Base-by-base conservation (phyloP, 2,329 filamentous ascomycete genomes). In the Colletotrichum tropicicola region DNA sequence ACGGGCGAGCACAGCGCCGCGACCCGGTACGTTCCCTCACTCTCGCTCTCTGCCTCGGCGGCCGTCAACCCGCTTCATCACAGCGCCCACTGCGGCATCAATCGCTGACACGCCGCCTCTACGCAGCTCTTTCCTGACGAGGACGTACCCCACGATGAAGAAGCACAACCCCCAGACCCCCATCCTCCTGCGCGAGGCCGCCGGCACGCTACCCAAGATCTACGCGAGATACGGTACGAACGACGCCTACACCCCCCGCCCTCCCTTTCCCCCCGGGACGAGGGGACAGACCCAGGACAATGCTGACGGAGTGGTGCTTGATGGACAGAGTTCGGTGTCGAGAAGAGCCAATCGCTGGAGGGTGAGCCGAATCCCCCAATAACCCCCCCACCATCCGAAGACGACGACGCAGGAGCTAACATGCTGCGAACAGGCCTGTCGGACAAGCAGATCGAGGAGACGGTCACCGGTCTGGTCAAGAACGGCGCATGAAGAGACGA, bases 121-220 rank as follows among this genome's bases (percentile, higher is more conserved):
- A 32, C 5, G 53, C 73, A 98, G 96, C 79, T 90, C 92, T 28
- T 99, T 99, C 82, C 86, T 99, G 70, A 91, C 91, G 70, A 89
- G 93, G 77, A 90, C 94, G 70, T 99, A 99, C 81, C 96, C 96
- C 48, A 96, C 92, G 66, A 98, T 99, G 95, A 99, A 99, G 89
- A 97, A 97, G 86, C 92, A 95, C 87, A 99, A 99, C 84, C 96
- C 96, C 61, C 85, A 92, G 80, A 94, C 88, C 51, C 96, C 96
- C 58, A 98, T 99, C 80, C 85, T 99, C 85, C 90, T 99, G 75
- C 92, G 96, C 76, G 96, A 98, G 85, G 96, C 95, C 56, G 83
- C 88, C 72, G 93, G 92, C 74, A 93, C 92, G 58, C 83, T 92
- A 77, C 95, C 96, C 69, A 91, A 89, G 79, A 89, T 99, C 69